phyloP scores from a whole-genome alignment of 2,329 filamentous ascomycete species.

The Escovopsis sp. region DNA sequence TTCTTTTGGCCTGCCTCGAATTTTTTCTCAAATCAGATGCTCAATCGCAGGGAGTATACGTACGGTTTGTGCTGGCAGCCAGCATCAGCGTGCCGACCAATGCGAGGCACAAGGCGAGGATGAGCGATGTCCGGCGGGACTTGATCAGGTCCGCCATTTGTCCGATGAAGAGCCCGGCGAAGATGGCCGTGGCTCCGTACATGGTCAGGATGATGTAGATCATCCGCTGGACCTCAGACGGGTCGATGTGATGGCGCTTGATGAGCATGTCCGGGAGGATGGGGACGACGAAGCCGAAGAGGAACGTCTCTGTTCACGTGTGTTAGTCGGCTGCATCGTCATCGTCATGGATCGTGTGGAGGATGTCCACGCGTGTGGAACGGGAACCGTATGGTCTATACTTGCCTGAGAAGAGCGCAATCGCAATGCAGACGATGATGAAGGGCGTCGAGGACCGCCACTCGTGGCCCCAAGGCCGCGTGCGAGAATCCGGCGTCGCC shows the following conservation, averaged over 20 bases:
- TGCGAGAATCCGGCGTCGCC: not conserved
- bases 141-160: not conserved
- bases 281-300: slow-evolving; percentile 1
- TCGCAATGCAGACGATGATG: not conserved
- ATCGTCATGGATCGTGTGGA: not conserved
- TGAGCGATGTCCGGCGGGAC: not conserved
- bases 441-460: not conserved
- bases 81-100: not conserved
- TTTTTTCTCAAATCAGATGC: no score
- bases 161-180: not conserved
- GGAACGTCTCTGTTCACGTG: not conserved
- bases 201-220: not conserved
- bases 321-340: no score
- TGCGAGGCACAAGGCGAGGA: not conserved
- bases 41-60: not conserved
- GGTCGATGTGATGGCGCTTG: slow-evolving; percentile 1
- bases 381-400: no score
- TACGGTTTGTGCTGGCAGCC: not conserved
- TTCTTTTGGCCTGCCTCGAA: no score
- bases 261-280: slow-evolving; percentile 1
- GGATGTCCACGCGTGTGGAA: no score
- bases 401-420: not conserved
- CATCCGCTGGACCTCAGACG: not conserved
- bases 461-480: not conserved
- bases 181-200: not conserved